Evolutionary conservation across 1,284 basidiomycete species (phyloP).

Genomic region (Tremellales sp.): DNA sequence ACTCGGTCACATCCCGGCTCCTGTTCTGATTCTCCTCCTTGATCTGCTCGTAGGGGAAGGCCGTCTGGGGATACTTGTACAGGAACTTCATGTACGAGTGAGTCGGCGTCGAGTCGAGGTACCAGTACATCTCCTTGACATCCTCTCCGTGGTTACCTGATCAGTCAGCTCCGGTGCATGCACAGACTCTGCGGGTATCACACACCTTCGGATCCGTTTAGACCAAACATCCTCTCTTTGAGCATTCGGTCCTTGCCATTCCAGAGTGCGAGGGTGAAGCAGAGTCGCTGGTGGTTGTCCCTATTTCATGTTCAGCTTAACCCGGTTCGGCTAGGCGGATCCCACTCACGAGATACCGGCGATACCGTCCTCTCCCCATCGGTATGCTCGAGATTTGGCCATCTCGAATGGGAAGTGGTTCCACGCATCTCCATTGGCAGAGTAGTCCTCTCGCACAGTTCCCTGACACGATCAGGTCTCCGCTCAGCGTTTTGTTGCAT

Average conservation of each 20-base stretch:
- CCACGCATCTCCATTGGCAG: slow-evolving; percentile 94
- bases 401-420: slow-evolving; percentile 95
- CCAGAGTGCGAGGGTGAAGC: slow-evolving; percentile 88
- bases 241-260: slow-evolving; percentile 91
- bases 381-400: slow-evolving; percentile 86
- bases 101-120: slow-evolving; percentile 95
- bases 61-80: slow-evolving; percentile 93
- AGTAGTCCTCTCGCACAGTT: slow-evolving; percentile 97
- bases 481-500: neutral
- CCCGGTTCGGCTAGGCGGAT: neutral
- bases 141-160: slow-evolving; percentile 95
- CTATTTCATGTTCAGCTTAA: slow-evolving; percentile 13
- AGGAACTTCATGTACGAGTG: slow-evolving; percentile 99
- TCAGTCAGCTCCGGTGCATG: neutral
- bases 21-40: slow-evolving; percentile 79
- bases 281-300: slow-evolving; percentile 92
- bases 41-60: slow-evolving; percentile 90
- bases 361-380: slow-evolving; percentile 98
- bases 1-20: slow-evolving; percentile 81
- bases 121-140: slow-evolving; percentile 97
- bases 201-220: slow-evolving; percentile 79
- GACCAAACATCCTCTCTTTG: slow-evolving; percentile 90
- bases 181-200: neutral
- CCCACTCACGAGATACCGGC: slow-evolving; percentile 77
- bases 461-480: too few relatives aligned